phyloP scores from a whole-genome alignment of 129 eudicot genomes.

The Heracleum sosnowskyi region DNA sequence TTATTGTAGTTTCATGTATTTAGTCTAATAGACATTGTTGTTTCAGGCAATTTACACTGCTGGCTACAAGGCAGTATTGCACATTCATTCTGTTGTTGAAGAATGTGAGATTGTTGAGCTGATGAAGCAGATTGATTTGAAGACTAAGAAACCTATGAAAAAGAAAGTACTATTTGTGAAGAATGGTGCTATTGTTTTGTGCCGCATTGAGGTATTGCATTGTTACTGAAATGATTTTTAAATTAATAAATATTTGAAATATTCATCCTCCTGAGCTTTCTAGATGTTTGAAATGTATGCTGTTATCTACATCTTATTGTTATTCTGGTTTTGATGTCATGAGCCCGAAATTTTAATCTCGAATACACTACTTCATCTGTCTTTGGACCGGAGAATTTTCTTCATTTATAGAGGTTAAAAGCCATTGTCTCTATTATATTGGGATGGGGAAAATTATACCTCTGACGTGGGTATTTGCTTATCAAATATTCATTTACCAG shows the following conservation, averaged over 20 bases:
- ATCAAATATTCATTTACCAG: no score
- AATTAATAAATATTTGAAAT: background rate
- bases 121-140: conserved; percentile 63
- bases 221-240: background rate
- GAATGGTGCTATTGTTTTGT: conserved; percentile 57
- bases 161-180: conserved; percentile 77
- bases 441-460: no score
- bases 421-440: no score
- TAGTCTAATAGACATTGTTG: background rate
- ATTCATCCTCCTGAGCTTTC: background rate
- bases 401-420: no score
- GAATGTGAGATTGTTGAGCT: conserved; percentile 88
- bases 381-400: background rate
- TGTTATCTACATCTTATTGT: background rate
- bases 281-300: background rate
- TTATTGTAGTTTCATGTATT: background rate
- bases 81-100: conserved; percentile 75
- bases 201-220: conserved; percentile 65
- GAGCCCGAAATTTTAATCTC: background rate
- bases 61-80: conserved; percentile 90
- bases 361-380: background rate
- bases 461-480: no score
- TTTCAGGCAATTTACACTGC: conserved; percentile 81
- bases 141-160: conserved; percentile 69
- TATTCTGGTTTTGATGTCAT: background rate